phyloP scores from a whole-genome alignment of 2,329 filamentous ascomycete genomes.

The Trichoderma sp. region DNA sequence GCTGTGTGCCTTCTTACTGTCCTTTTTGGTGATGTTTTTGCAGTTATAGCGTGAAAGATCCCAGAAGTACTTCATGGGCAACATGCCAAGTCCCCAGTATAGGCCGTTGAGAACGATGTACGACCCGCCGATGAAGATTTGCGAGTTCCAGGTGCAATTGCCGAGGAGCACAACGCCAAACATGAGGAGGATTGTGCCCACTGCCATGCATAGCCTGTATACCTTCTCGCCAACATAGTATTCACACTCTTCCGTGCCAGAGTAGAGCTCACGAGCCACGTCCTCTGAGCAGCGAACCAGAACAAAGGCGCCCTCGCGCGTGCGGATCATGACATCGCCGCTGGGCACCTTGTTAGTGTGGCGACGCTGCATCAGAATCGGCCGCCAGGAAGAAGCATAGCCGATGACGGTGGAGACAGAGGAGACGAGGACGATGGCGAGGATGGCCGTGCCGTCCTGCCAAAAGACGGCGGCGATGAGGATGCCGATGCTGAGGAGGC shows the following conservation, averaged over 20 bases:
- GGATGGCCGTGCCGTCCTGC: conserved; percentile 39
- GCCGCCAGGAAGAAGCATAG: conserved; percentile 59
- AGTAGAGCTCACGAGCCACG: conserved; percentile 63
- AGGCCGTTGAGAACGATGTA: conserved; percentile 62
- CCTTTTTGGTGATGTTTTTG: conserved; percentile 43
- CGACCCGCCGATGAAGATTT: conserved; percentile 58
- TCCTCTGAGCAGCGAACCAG: conserved; percentile 60
- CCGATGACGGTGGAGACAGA: conserved; percentile 56
- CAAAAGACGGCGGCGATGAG: conserved; percentile 46
- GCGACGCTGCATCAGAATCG: conserved; percentile 54
- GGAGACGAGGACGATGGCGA: conserved; percentile 54
- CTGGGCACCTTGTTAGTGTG: conserved; percentile 51
- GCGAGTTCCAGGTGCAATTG: conserved; percentile 62
- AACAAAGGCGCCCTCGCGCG: conserved; percentile 61
- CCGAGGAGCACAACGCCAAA: conserved; percentile 61
- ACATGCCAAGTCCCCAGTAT: conserved; percentile 59
- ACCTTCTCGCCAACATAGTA: conserved; percentile 51
- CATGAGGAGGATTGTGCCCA: conserved; percentile 63
- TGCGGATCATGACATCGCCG: conserved; percentile 64
- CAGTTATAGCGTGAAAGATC: conserved; percentile 56
- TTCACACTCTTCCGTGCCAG: conserved; percentile 60
- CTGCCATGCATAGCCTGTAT: conserved; percentile 57
- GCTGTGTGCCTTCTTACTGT: conserved; percentile 42
- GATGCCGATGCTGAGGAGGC: conserved; percentile 51
- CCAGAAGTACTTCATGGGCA: conserved; percentile 56